phyloP scores from a whole-genome alignment of 2,329 filamentous ascomycete species.

The Dryadomyces quercivorus region DNA sequence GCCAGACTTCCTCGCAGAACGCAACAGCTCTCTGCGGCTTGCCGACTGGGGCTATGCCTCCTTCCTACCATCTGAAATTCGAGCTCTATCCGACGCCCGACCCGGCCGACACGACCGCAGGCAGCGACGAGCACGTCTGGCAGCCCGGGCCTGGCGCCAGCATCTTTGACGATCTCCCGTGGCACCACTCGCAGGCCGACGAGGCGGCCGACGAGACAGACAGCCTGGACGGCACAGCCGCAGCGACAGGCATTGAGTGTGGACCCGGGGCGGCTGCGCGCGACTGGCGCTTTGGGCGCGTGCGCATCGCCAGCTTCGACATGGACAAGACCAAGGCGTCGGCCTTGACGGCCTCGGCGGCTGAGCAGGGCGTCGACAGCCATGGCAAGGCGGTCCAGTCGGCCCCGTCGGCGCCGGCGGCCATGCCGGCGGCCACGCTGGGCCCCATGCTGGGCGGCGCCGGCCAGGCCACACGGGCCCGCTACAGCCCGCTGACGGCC shows the following conservation, averaged over 20 bases:
- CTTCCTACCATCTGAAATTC: slow-evolving; percentile 52
- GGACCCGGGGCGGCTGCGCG: slow-evolving; percentile 34
- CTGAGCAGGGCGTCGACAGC: slow-evolving; percentile 7
- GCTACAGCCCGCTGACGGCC: slow-evolving; percentile 55
- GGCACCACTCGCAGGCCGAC: slow-evolving; percentile 25
- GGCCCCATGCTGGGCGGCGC: slow-evolving; percentile 43
- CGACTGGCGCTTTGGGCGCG: slow-evolving; percentile 74
- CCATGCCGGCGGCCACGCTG: slow-evolving; percentile 23
- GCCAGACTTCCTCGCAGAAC: too few species aligned
- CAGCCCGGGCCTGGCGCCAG: slow-evolving; percentile 32
- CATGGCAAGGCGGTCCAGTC: neutral
- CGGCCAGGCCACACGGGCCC: slow-evolving; percentile 71
- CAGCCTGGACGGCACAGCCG: neutral
- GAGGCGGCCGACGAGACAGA: slow-evolving; percentile 7
- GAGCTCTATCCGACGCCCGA: slow-evolving; percentile 45
- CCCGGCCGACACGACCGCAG: slow-evolving; percentile 16
- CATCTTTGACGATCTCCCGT: slow-evolving; percentile 45
- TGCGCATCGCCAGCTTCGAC: slow-evolving; percentile 73
- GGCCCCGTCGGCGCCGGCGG: neutral
- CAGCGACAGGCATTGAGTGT: too few species aligned
- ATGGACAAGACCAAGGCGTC: slow-evolving; percentile 32
- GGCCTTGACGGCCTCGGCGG: too few species aligned
- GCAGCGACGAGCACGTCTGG: slow-evolving; percentile 24
- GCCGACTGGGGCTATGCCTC: slow-evolving; percentile 34
- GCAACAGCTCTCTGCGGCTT: neutral